Evolutionary conservation across 345 rosid species (phyloP).

Genomic region (Erucastrum elatum): DNA sequence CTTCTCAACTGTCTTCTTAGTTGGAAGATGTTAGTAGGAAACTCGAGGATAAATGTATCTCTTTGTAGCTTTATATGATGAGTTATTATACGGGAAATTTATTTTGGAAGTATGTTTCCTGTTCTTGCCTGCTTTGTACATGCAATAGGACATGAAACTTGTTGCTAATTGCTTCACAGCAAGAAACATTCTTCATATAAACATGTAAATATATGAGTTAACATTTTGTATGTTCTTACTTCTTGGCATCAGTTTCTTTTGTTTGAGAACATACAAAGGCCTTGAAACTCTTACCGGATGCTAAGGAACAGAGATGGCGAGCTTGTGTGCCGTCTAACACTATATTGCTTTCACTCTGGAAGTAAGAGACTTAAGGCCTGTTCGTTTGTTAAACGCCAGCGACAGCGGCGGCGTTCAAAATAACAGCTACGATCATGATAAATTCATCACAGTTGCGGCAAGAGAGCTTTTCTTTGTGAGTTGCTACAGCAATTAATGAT

Average conservation of each 20-base stretch:
- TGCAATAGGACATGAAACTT: conserved; percentile 16
- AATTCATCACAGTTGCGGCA: too few relatives aligned
- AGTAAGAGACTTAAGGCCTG: not conserved
- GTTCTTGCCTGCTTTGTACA: conserved; percentile 33
- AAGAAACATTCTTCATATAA: conserved; percentile 22
- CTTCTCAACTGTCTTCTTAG: conserved; percentile 30
- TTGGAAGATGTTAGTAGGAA: conserved; percentile 24
- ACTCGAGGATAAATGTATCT: conserved; percentile 17
- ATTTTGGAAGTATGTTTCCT: conserved; percentile 5
- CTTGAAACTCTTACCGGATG: conserved; percentile 2
- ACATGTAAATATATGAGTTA: conserved; percentile 23
- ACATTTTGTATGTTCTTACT: not conserved
- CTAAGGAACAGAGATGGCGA: conserved; percentile 7
- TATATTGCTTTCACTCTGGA: not conserved
- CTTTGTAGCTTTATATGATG: not conserved
- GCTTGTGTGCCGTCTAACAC: not conserved
- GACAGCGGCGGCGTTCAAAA: too few relatives aligned
- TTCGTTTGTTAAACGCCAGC: too few relatives aligned
- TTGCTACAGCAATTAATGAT: too few relatives aligned
- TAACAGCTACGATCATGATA: too few relatives aligned
- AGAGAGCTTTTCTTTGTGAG: too few relatives aligned
- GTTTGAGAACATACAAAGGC: conserved; percentile 8
- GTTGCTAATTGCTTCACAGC: not conserved
- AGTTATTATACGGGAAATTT: conserved; percentile 20
- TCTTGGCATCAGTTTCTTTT: not conserved